Conservation (phyloP, 768 basidiomycete species). For the Boletales sp. region DNA sequence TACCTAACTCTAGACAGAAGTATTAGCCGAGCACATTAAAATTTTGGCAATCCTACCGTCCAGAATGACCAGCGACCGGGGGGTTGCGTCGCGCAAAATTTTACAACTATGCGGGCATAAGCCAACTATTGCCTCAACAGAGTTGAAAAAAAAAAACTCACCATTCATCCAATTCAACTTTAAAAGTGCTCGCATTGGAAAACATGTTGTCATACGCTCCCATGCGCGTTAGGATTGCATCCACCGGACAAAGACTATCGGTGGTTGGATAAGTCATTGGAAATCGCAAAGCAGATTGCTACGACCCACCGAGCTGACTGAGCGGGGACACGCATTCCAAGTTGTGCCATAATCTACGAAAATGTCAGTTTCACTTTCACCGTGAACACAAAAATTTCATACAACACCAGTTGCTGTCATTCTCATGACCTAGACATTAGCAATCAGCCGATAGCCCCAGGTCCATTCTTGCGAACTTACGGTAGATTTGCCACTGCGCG, state of each 20-base stretch:
- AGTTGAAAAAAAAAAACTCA: conserved; percentile 28
- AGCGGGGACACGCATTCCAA: conserved; percentile 96
- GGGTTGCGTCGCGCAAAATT: conserved; percentile 90
- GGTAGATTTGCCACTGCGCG: conserved; percentile 69
- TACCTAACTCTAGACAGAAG: conserved; percentile 69
- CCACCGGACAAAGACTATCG: conserved; percentile 77
- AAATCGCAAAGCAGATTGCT: not conserved
- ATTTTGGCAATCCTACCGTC: conserved; percentile 60
- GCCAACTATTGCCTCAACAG: not conserved
- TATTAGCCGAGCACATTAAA: conserved; percentile 9
- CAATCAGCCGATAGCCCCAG: not conserved
- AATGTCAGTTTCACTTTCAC: conserved; percentile 4
- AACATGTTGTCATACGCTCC: conserved; percentile 99
- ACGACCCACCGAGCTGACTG: conserved; percentile 60
- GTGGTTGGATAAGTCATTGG: conserved; percentile 1
- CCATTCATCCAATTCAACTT: conserved; percentile 98
- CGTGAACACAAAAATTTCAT: conserved; percentile 21
- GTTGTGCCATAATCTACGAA: conserved; percentile 80
- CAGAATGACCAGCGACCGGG: conserved; percentile 88
- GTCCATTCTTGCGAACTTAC: conserved; percentile 30
- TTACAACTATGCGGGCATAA: conserved; percentile 61
- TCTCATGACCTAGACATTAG: conserved; percentile 61
- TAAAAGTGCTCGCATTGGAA: conserved; percentile 92
- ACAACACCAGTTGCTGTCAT: conserved; percentile 95
- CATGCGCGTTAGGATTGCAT: conserved; percentile 94